These are phyloP conservation scores for Helicocarpus griseus DNA, from an alignment of 2,329 filamentous ascomycete genomes.

Conservation along the genomic window DNA sequence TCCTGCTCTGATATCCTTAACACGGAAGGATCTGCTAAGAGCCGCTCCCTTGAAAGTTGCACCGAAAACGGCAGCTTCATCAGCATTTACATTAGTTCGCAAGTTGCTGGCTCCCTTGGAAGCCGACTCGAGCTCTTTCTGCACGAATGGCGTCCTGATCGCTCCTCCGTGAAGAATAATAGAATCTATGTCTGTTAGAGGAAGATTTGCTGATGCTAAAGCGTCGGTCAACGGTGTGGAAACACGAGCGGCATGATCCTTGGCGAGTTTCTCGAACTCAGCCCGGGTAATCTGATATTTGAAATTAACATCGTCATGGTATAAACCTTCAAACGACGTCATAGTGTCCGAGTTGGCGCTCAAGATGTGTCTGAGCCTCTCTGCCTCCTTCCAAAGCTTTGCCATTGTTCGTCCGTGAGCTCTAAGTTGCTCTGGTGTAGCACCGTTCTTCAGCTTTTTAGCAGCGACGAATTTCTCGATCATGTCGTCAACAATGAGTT, in stretches of 20 bases:
- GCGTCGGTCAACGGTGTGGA: conserved; percentile 61
- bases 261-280: conserved; percentile 71
- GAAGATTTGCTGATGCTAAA: conserved; percentile 61
- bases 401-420: conserved; percentile 74
- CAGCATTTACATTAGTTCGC: conserved; percentile 88
- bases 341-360: conserved; percentile 83
- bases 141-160: conserved; percentile 86
- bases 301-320: conserved; percentile 84
- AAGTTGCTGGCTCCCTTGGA: conserved; percentile 67
- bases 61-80: conserved; percentile 92
- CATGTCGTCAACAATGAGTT: conserved; percentile 83
- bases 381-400: conserved; percentile 87
- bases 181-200: conserved; percentile 69
- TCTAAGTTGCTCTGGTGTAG: conserved; percentile 40
- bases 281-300: conserved; percentile 75
- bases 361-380: conserved; percentile 75
- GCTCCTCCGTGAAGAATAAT: conserved; percentile 89
- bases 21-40: conserved; percentile 88
- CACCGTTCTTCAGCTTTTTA: conserved; percentile 39
- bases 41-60: conserved; percentile 89
- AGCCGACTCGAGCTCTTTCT: conserved; percentile 71
- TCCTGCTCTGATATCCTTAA: conserved; percentile 86
- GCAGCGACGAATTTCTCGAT: conserved; percentile 66
- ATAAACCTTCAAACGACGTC: conserved; percentile 73
- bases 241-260: conserved; percentile 59